Evolutionary conservation across 2,329 filamentous ascomycete genomes (phyloP), one percentile per base, ranked within the genome.

Genomic region (Phaeosphaeria sp.): DNA sequence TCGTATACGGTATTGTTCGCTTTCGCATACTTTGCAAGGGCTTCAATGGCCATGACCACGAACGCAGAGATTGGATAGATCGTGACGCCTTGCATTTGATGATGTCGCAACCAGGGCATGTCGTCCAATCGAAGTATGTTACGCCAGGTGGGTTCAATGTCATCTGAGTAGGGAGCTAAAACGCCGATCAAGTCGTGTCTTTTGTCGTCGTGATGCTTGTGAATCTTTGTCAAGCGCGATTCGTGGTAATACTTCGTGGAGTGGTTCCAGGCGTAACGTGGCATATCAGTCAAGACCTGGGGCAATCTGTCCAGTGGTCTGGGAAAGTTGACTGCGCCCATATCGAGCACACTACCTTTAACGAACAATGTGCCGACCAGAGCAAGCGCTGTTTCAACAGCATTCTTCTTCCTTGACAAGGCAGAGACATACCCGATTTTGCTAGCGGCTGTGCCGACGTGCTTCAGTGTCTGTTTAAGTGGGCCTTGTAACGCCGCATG

Each of bases 51-150:
- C 65, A 76, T 74, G 1, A 60, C 54, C 2, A 76, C 17, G 42
- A 74, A 72, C 1, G 71, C 76, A 1, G 76, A 70, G 1, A 66
- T 76, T 6, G 76, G 77, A 52, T 66, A 77, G 9, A 78, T 53
- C 1, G 36, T 68, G 1, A 66, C 51, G 15, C 57, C 60, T 51
- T 74, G 67, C 11, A 83, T 74, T 50, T 78, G 68, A 51, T 85
- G 82, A 54, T 84, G 80, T 0, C 69, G 67, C 5, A 84, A 60
- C 83, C 83, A 85, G 0, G 80, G 79, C 1, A 73, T 69, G 3
- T 79, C 75, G 9, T 78, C 69, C 0, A 79, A 52, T 0, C 75
- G 73, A 9, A 83, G 70, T 18, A 81, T 69, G 48, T 82, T 81
- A 17, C 82, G 74, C 83, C 83, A 85, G 24, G 56, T 61, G 0